Evolutionary conservation across 2,329 filamentous ascomycete genomes (phyloP).

Genomic region (Monosporascus sp.): DNA sequence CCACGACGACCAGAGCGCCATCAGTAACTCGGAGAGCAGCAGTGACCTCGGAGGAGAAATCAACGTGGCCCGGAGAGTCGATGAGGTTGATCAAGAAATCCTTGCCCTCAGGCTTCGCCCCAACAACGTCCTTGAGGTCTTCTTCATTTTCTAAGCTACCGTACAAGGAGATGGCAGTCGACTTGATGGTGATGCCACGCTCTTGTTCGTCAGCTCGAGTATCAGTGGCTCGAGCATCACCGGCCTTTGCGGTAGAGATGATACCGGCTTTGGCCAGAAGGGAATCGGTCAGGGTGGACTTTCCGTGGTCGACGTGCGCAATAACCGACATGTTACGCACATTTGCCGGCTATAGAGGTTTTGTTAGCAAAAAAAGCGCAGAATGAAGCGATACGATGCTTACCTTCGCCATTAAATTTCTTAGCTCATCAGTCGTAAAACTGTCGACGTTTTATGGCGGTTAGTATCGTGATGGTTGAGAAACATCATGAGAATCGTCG

Average conservation of each 20-base stretch:
- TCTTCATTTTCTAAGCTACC: constrained; percentile 74
- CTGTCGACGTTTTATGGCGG: constrained; percentile 40
- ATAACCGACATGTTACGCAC: constrained; percentile 99
- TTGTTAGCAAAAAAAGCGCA: not conserved
- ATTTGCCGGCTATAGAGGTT: constrained; percentile 32
- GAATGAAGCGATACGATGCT: not conserved
- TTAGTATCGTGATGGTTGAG: no score
- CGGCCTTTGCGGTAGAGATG: constrained; percentile 94
- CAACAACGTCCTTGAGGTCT: constrained; percentile 90
- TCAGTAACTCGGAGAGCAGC: constrained; percentile 99
- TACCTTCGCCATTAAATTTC: constrained; percentile 58
- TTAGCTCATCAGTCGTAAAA: constrained; percentile 97
- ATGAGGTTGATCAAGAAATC: constrained; percentile 99
- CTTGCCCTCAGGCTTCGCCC: constrained; percentile 80
- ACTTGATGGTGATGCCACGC: constrained; percentile 99
- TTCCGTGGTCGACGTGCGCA: constrained; percentile 99
- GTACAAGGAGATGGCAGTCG: constrained; percentile 98
- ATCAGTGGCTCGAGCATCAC: constrained; percentile 93
- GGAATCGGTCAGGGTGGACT: constrained; percentile 99
- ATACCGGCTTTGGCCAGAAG: constrained; percentile 99
- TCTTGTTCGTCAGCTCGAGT: constrained; percentile 98
- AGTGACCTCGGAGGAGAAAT: constrained; percentile 99
- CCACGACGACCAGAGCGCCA: constrained; percentile 98
- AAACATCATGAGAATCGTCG: no score
- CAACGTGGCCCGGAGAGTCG: constrained; percentile 99